Evolutionary conservation across 2,329 filamentous ascomycete genomes (phyloP).

Genomic region (Cytospora piceicola): DNA sequence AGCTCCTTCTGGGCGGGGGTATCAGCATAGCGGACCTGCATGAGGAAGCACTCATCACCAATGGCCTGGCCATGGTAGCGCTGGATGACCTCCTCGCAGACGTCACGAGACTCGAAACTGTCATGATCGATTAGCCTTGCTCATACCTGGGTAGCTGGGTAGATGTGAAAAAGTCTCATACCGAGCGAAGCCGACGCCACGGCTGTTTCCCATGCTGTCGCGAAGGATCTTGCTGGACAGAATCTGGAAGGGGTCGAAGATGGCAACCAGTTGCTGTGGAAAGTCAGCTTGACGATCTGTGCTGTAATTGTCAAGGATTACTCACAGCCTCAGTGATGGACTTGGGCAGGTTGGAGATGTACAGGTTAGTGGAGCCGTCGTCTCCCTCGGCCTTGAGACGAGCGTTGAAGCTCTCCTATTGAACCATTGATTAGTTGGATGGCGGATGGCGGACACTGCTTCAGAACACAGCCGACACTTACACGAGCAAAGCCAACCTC

Average conservation of each 20-base stretch:
- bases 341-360: constrained; percentile 95
- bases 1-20: constrained; percentile 95
- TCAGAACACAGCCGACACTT: constrained; percentile 40
- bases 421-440: neutral
- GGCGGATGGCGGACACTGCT: neutral
- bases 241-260: constrained; percentile 80
- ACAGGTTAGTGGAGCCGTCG: constrained; percentile 88
- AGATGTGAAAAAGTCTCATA: constrained; percentile 48
- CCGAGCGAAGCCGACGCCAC: constrained; percentile 97
- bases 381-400: constrained; percentile 96
- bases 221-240: constrained; percentile 94
- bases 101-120: constrained; percentile 86
- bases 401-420: constrained; percentile 93
- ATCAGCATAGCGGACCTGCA: constrained; percentile 96
- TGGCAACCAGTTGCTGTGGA: constrained; percentile 71
- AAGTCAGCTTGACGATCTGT: constrained; percentile 31
- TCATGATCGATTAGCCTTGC: constrained; percentile 28
- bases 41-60: constrained; percentile 77
- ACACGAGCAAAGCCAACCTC: constrained; percentile 97
- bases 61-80: constrained; percentile 81
- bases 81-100: constrained; percentile 87
- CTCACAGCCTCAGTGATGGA: constrained; percentile 86
- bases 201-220: constrained; percentile 88
- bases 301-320: constrained; percentile 32
- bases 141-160: constrained; percentile 29